Conservation (phyloP, 2,329 filamentous ascomycete species). For the Paecilomyces fulvus region DNA sequence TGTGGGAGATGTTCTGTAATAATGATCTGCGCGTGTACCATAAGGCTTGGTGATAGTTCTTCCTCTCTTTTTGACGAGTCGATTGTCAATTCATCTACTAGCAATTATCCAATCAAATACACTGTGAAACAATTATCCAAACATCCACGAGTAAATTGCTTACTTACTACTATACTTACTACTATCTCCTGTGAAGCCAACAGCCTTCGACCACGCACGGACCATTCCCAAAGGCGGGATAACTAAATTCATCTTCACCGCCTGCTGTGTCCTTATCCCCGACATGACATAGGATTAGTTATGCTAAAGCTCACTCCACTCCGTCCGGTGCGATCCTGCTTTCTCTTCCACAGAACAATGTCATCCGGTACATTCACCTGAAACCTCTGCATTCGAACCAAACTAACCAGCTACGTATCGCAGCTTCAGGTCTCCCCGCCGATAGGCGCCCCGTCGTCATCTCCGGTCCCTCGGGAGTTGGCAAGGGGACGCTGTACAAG, state of each 20-base stretch:
- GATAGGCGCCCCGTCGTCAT: slow-evolving; percentile 30
- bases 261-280: not conserved
- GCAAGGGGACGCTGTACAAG: slow-evolving; percentile 36
- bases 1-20: no score
- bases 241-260: not conserved
- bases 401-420: not conserved
- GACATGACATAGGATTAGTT: not conserved
- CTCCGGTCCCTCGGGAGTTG: slow-evolving; percentile 33
- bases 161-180: no score
- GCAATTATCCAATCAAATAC: no score
- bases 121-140: no score
- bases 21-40: no score
- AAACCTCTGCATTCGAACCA: not conserved
- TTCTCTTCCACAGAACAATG: not conserved
- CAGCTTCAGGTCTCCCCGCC: not conserved
- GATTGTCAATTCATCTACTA: no score
- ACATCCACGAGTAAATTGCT: no score
- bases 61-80: no score
- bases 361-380: not conserved
- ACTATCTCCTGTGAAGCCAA: not conserved
- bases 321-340: not conserved
- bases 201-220: not conserved
- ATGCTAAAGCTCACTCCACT: not conserved
- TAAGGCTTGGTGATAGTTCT: no score
- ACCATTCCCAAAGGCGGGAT: not conserved